phyloP scores from a whole-genome alignment of 2,329 filamentous ascomycete genomes.

The Diplodia seriata region DNA sequence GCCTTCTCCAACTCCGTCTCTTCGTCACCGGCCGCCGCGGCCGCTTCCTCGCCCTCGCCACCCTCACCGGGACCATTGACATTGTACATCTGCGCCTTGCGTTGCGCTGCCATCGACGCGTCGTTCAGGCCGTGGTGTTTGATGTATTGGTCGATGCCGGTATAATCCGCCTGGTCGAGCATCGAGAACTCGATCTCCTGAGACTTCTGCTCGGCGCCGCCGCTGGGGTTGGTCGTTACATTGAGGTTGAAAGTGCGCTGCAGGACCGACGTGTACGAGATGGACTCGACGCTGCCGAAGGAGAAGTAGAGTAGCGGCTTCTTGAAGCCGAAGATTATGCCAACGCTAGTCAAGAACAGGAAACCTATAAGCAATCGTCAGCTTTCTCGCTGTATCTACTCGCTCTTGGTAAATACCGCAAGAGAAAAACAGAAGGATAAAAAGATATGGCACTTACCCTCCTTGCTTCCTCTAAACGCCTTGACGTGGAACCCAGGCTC shows the following conservation, averaged over 20 bases:
- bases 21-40: slow-evolving; percentile 41
- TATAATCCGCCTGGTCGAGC: slow-evolving; percentile 69
- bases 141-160: slow-evolving; percentile 67
- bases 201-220: slow-evolving; percentile 43
- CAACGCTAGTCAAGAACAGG: slow-evolving; percentile 67
- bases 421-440: background rate
- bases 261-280: slow-evolving; percentile 69
- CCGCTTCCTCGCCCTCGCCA: slow-evolving; percentile 34
- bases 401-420: background rate
- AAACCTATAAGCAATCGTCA: slow-evolving; percentile 56
- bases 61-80: slow-evolving; percentile 49
- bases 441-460: slow-evolving; percentile 54
- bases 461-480: slow-evolving; percentile 69
- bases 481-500: slow-evolving; percentile 71
- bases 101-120: slow-evolving; percentile 65
- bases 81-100: slow-evolving; percentile 67
- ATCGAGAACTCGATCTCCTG: slow-evolving; percentile 70
- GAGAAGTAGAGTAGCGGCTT: slow-evolving; percentile 69
- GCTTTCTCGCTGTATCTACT: background rate
- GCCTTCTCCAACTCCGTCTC: slow-evolving; percentile 50
- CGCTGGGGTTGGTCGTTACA: slow-evolving; percentile 41
- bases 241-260: slow-evolving; percentile 72
- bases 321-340: slow-evolving; percentile 70
- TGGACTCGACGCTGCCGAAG: slow-evolving; percentile 64
- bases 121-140: slow-evolving; percentile 68